Evolutionary conservation across 2,329 filamentous ascomycete genomes (phyloP).

Genomic region (Hymenoscyphus infarciens): DNA sequence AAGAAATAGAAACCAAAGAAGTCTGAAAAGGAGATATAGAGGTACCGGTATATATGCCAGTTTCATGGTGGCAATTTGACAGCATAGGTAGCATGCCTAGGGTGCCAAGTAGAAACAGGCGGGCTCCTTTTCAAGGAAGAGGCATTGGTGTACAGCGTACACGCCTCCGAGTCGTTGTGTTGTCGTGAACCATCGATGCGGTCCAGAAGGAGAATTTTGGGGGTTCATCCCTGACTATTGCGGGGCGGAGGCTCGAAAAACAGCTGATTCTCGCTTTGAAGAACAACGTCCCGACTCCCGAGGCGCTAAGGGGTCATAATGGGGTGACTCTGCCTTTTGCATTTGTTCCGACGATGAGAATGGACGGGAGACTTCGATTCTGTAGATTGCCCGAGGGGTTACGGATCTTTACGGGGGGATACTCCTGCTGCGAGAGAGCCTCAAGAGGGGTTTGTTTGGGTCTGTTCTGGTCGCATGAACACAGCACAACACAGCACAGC

Average conservation of each 20-base stretch:
- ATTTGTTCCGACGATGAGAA: neutral
- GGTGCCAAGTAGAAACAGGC: neutral
- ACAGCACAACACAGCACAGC: no score
- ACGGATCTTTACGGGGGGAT: neutral
- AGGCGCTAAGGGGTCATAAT: slow-evolving; percentile 20
- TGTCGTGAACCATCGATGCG: slow-evolving; percentile 1
- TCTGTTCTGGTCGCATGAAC: no score
- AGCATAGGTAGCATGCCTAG: neutral
- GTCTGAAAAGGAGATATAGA: neutral
- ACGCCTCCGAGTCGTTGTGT: neutral
- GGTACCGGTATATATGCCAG: slow-evolving; percentile 4
- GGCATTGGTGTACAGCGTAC: neutral
- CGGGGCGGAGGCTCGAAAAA: slow-evolving; percentile 6
- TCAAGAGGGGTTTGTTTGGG: no score
- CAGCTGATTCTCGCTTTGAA: slow-evolving; percentile 9
- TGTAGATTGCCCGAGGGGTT: neutral
- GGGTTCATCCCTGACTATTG: slow-evolving; percentile 10
- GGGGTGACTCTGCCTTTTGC: slow-evolving; percentile 19
- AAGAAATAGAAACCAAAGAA: neutral
- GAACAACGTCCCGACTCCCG: slow-evolving; percentile 3
- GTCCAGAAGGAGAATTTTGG: slow-evolving; percentile 10
- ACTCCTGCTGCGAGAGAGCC: neutral
- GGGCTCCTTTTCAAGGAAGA: slow-evolving; percentile 1
- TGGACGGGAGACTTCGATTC: no score
- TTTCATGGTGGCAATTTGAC: neutral